Conservation (phyloP, 2,329 filamentous ascomycete species). For the Botrytis pseudocinerea region DNA sequence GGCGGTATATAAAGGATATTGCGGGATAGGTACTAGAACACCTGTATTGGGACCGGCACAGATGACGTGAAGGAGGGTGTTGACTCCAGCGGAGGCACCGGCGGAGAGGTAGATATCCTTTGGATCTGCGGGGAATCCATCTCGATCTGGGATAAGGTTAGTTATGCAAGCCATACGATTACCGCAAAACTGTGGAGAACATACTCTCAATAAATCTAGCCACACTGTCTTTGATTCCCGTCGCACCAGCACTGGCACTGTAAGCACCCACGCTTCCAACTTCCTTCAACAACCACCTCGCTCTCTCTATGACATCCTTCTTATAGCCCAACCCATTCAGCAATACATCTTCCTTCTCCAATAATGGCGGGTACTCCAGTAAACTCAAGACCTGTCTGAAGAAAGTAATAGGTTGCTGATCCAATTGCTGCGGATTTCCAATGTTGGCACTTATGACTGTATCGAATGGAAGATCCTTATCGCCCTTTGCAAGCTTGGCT, state of each 20-base stretch:
- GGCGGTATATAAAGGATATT: conserved; percentile 97
- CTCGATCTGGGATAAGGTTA: conserved; percentile 58
- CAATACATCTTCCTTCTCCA: conserved; percentile 82
- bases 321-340: conserved; percentile 79
- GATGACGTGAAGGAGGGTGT: conserved; percentile 87
- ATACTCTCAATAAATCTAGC: conserved; percentile 87
- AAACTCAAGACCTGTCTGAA: conserved; percentile 95
- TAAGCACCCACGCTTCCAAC: conserved; percentile 94
- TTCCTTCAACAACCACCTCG: conserved; percentile 75
- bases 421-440: conserved; percentile 96
- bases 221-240: conserved; percentile 83
- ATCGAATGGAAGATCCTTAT: conserved; percentile 70
- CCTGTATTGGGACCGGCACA: conserved; percentile 76
- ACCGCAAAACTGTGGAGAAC: conserved; percentile 38
- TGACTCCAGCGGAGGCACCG: conserved; percentile 92
- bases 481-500: conserved; percentile 63
- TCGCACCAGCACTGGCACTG: conserved; percentile 88
- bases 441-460: conserved; percentile 97
- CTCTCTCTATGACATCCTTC: conserved; percentile 82
- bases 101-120: conserved; percentile 86
- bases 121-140: conserved; percentile 81
- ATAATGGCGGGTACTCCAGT: conserved; percentile 82
- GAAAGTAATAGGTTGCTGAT: conserved; percentile 99
- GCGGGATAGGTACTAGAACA: conserved; percentile 90
- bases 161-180: conserved; percentile 12